Percentiles rank a stretch among this genome's conserved stretches.
These are phyloP conservation scores for Eremochloa ophiuroides DNA, from an alignment of 176 grass and related monocot genomes.

Conservation along the genomic window DNA sequence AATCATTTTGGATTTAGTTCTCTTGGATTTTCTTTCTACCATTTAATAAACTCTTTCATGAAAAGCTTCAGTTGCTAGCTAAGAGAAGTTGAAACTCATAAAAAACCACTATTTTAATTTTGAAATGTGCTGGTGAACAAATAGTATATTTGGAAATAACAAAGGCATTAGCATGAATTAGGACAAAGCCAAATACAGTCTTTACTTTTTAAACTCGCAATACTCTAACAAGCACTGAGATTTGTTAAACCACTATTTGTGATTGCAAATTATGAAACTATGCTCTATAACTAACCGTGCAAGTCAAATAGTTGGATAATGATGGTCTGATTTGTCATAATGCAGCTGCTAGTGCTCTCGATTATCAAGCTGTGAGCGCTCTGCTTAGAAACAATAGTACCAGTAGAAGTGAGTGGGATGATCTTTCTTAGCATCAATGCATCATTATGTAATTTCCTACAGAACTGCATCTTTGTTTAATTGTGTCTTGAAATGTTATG, in stretches of 20 bases:
- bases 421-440: not conserved
- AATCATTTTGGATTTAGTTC: conserved; percentile 6
- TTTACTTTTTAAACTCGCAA: not conserved
- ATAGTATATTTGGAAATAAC: conserved; percentile 4
- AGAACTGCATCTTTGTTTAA: conserved; percentile 5
- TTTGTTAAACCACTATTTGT: not conserved
- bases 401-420: conserved; percentile 9
- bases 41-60: not conserved
- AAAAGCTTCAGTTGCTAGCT: not conserved
- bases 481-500: conserved; percentile 16
- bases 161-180: not conserved
- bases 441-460: conserved; percentile 17
- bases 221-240: not conserved
- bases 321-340: not conserved
- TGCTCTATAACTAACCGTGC: not conserved
- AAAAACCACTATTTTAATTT: not conserved
- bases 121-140: not conserved
- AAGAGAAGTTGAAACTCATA: not conserved
- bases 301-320: not conserved
- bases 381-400: conserved; percentile 4
- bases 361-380: not conserved
- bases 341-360: not conserved
- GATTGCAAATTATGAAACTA: not conserved
- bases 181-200: not conserved
- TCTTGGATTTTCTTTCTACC: not conserved